Evolutionary conservation across 1,139 yeast genomes (phyloP), one percentile per base, ranked within the genome.

Genomic region (Magnusiomyces fungicola): DNA sequence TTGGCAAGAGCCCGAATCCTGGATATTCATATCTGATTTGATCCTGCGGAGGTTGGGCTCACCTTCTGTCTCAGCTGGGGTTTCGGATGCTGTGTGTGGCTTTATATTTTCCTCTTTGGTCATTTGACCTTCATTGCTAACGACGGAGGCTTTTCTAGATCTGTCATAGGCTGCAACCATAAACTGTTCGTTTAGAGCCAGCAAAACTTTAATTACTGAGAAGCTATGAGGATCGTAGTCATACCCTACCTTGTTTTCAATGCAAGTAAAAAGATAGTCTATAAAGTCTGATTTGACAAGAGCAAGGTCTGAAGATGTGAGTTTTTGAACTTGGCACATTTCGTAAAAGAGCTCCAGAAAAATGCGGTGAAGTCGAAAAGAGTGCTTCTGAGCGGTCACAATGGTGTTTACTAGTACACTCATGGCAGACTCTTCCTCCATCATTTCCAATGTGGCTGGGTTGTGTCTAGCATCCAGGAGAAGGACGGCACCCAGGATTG

Each of bases 101-200:
- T 23, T 12, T 9, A 44, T 29, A 12, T 21, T 16, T 22, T 37
- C 29, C 2, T 10, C 19, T n/a, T 6, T 18, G 29, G 3, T 37
- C 48, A 14, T n/a, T n/a, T n/a, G n/a, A n/a, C n/a, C n/a, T n/a
- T n/a, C n/a, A n/a, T n/a, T n/a, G n/a, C n/a, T n/a, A n/a, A n/a
- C n/a, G n/a, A n/a, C n/a, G n/a, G 21, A 32, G 36, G 25, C 21
- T n/a, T 45, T 29, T 3, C 38, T 44, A 18, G 53, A 40, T 14
- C 22, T 30, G 38, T 48, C 50, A 41, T 78, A 74, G 42, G 73
- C 73, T 14, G 68, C 79, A 48, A 87, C 83, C 77, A 89, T 77
- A 63, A 79, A 89, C 63, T 89, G 96, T 62, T 89, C 96, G 63
- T 88, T 88, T 21, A 89, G 70, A 2, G 87, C 79, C 43, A 89